Evolutionary conservation across 768 basidiomycete species (phyloP), one percentile per base, ranked within the genome.

Genomic region (Exidia glandulosa): DNA sequence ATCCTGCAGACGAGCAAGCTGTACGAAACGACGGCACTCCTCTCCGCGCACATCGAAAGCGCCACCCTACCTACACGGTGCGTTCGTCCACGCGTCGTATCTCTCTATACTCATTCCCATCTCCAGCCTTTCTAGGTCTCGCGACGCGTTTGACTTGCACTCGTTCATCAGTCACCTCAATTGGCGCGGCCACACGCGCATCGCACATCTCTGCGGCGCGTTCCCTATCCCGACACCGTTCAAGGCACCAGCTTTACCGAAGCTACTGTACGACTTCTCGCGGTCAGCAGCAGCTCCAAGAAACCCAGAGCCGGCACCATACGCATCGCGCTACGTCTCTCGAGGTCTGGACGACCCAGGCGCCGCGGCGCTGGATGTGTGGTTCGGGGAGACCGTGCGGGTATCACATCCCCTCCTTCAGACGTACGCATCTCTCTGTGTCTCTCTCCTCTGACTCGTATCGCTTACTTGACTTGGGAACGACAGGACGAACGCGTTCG

Each of bases 1-100:
- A 37, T 31, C 34, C 55, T 33, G 16, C 62, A 78, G 76, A 59
- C 60, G 23, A 63, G 69, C 32, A 72, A 69, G 55, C 57, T 70
- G 3, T 85, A 83, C 68, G 77, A 80, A 50, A 73, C 73, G 27
- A 84, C 85, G 13, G 82, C 84, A 13, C 68, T 86, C 50, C 67
- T 86, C 19, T 81, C 86, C 1, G 68, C 82, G 34, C 77, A 83
- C 61, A 70, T 86, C 13, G 84, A 87, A 62, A 79, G 75, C 25
- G 74, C 73, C 34, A 86, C 85, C 2, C 71, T 86, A 31, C 81
- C 84, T 2, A 66, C 83, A 56, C 79, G 86, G 85, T 85, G 63
- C 61, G 66, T 31, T 32, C 29, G 2, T 16, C 19, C 5, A 14
- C 32, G n/a, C n/a, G n/a, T 23, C 50, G 29, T 25, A 34, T 32